These are phyloP conservation scores for Fusarium napiforme DNA, from an alignment of 2,329 filamentous ascomycete species.

Conservation along the genomic window DNA sequence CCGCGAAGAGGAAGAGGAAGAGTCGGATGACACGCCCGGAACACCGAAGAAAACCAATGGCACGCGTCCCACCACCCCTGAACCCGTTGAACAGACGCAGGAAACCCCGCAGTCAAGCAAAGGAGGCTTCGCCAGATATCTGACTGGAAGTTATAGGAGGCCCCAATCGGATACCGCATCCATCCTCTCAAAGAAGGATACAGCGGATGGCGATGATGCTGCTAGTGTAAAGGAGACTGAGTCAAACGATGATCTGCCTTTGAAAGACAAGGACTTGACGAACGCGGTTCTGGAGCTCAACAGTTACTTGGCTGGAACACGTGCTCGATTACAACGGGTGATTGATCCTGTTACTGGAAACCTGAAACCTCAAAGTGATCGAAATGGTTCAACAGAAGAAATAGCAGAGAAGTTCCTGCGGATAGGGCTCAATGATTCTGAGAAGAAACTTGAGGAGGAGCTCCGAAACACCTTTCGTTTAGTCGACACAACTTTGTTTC, in stretches of 20 bases:
- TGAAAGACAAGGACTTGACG: slow-evolving; percentile 85
- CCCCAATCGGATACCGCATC: slow-evolving; percentile 66
- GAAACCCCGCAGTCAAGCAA: slow-evolving; percentile 52
- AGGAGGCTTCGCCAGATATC: slow-evolving; percentile 65
- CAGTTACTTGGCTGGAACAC: slow-evolving; percentile 87
- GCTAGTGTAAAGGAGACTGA: slow-evolving; percentile 61
- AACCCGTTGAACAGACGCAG: slow-evolving; percentile 42
- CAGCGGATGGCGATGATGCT: slow-evolving; percentile 64
- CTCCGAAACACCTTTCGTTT: slow-evolving; percentile 81
- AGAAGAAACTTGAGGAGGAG: slow-evolving; percentile 74
- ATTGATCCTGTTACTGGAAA: slow-evolving; percentile 72
- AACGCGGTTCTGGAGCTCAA: slow-evolving; percentile 85
- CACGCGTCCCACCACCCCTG: slow-evolving; percentile 43
- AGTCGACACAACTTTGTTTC: slow-evolving; percentile 94
- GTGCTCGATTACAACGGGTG: slow-evolving; percentile 71
- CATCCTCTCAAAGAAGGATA: slow-evolving; percentile 67
- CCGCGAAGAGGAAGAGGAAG: slow-evolving; percentile 49
- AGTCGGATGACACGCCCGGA: slow-evolving; percentile 52
- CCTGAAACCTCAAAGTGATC: slow-evolving; percentile 62
- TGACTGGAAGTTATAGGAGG: slow-evolving; percentile 59
- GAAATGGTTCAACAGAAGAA: slow-evolving; percentile 59
- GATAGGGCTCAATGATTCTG: slow-evolving; percentile 57
- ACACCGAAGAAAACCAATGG: slow-evolving; percentile 46
- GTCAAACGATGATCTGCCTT: slow-evolving; percentile 59
- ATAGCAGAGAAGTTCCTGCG: slow-evolving; percentile 67